phyloP scores from a whole-genome alignment of 768 basidiomycete genomes.

The Boletus edulis region DNA sequence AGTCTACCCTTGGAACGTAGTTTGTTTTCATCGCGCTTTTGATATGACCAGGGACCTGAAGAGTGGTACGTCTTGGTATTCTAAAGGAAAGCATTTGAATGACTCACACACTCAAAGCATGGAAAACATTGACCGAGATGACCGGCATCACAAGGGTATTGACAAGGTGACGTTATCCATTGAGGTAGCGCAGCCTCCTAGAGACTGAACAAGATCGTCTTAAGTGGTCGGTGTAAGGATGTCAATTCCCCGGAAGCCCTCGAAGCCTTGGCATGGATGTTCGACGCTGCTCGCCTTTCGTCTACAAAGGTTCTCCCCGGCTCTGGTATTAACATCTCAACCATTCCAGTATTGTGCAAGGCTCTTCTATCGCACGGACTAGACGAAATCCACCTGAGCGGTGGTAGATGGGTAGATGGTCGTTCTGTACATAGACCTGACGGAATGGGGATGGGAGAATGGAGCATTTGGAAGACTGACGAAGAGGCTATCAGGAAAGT shows the following conservation, averaged over 20 bases:
- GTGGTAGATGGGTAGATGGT: conserved; percentile 59
- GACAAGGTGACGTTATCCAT: conserved; percentile 55
- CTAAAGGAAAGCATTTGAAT: not conserved
- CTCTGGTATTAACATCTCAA: conserved; percentile 66
- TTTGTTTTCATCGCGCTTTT: conserved; percentile 78
- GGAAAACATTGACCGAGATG: conserved; percentile 49
- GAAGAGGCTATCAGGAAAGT: conserved; percentile 51
- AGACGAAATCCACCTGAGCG: conserved; percentile 73
- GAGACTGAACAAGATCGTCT: not conserved
- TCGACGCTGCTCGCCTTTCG: conserved; percentile 21
- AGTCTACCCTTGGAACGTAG: conserved; percentile 33
- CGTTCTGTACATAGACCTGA: conserved; percentile 48
- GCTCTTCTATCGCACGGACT: conserved; percentile 55
- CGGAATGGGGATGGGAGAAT: conserved; percentile 75
- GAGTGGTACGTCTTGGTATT: conserved; percentile 40
- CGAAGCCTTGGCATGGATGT: conserved; percentile 39
- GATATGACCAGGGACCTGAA: conserved; percentile 62
- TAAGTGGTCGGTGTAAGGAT: conserved; percentile 52
- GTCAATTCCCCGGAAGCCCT: conserved; percentile 41
- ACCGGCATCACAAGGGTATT: conserved; percentile 71
- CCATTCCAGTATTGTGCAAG: conserved; percentile 47
- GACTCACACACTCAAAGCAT: conserved; percentile 17
- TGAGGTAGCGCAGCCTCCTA: not conserved
- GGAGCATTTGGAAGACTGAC: conserved; percentile 68
- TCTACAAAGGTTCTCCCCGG: conserved; percentile 59